Evolutionary conservation across 1,139 yeast genomes (phyloP), one percentile per base, ranked within the genome.

Genomic region (Hyphopichia pseudoburtonii): DNA sequence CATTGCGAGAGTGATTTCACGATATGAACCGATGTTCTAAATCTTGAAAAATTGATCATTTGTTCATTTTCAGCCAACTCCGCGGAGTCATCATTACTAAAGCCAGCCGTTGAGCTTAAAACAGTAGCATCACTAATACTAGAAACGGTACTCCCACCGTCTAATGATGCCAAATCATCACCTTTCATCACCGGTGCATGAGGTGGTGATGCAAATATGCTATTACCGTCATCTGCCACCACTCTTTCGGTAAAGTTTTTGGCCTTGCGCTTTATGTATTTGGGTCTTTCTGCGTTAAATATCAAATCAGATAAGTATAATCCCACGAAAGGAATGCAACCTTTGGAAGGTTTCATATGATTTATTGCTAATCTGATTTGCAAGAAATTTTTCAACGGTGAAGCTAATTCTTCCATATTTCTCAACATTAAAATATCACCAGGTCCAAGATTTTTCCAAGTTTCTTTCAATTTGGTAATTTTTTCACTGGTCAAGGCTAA

Each of bases 301-400:
- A 87, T 80, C 51, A 90, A 70, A 57, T 92, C 97, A 2, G 90
- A 82, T 35, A 92, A 60, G 51, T 87, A 89, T 30, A 92, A 70
- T 2, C 95, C 96, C 36, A 90, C 78, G 57, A 89, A 90, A 18
- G 97, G 97, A 35, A 90, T 80, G 50, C 95, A 83, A 1, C 97
- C 97, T 41, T 69, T 73, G 2, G 86, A 74, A 11, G 89, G 88
- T 38, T 76, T 77, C 43, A 83, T 66, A 30, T 70, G 73, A 46
- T 77, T 78, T 45, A 88, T 70, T 41, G 84, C 77, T 17, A 70
- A 60, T 46, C 97, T 70, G 42, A 90, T 69, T 38, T 76, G 74
- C 38, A 75, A 62, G 55, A 87, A 90, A 55, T 83, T 82, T 51
- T 73, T 76, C 42, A 79, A 64, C 10, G 89, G 83, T 12, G 85